Evolutionary conservation across 1,284 basidiomycete species (phyloP).

Genomic region (Rhodotorula sp.): DNA sequence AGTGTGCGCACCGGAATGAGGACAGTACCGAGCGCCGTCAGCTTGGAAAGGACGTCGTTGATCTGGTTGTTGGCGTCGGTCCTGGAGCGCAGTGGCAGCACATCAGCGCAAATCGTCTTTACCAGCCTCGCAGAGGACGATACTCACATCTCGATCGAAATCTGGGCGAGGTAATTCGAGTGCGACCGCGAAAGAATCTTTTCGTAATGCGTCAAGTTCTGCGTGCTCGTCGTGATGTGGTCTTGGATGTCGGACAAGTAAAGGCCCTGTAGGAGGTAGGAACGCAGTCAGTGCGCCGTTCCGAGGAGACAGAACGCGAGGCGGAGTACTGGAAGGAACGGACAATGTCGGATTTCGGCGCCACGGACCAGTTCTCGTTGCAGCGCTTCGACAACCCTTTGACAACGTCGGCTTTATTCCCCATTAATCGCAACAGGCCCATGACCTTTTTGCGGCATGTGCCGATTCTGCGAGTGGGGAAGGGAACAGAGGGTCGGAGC

Average conservation of each 20-base stretch:
- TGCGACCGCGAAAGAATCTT: slow-evolving; percentile 98
- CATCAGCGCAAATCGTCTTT: neutral
- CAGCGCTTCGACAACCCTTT: slow-evolving; percentile 97
- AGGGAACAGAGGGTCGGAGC: neutral
- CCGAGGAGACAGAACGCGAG: slow-evolving; percentile 35
- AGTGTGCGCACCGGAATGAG: slow-evolving; percentile 62
- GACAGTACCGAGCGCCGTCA: slow-evolving; percentile 96
- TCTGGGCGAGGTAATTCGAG: slow-evolving; percentile 98
- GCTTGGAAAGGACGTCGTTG: slow-evolving; percentile 97
- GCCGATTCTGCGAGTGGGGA: slow-evolving; percentile 66
- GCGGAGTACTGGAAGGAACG: slow-evolving; percentile 57
- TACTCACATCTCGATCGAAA: slow-evolving; percentile 84
- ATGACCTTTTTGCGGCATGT: slow-evolving; percentile 99
- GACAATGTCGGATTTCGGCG: slow-evolving; percentile 96
- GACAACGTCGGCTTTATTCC: slow-evolving; percentile 99
- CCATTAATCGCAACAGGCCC: slow-evolving; percentile 91
- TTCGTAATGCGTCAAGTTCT: slow-evolving; percentile 98
- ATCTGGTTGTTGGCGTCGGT: slow-evolving; percentile 99
- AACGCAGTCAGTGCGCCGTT: too few relatives aligned
- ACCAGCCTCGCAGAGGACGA: neutral
- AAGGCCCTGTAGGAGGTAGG: slow-evolving; percentile 22
- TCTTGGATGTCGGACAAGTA: slow-evolving; percentile 58
- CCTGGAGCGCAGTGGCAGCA: slow-evolving; percentile 16
- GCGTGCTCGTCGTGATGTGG: slow-evolving; percentile 99
- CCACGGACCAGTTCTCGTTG: slow-evolving; percentile 98